A percentile compares a stretch with the other conserved stretches of the same genome.
Evolutionary conservation across 2,329 filamentous ascomycete genomes (phyloP).

Genomic region (Endocalyx cinctus): DNA sequence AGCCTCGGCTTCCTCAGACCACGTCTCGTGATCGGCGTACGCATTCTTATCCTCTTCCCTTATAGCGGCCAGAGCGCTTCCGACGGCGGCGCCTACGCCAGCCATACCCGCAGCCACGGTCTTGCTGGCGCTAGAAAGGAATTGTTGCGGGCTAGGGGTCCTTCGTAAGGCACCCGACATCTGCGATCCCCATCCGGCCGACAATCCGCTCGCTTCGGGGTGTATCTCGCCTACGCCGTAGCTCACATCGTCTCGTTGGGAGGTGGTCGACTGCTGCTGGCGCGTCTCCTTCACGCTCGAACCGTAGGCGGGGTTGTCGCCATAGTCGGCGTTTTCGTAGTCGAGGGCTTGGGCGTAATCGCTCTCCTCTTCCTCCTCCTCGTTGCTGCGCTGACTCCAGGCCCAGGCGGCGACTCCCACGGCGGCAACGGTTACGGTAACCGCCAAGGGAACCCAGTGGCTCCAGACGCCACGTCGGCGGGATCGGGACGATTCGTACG

Average conservation of each 20-base stretch:
- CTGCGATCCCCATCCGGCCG: conserved; percentile 64
- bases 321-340: conserved; percentile 43
- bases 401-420: conserved; percentile 86
- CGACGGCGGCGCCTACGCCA: conserved; percentile 76
- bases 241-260: conserved; percentile 34
- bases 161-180: conserved; percentile 78
- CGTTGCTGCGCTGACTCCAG: conserved; percentile 81
- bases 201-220: conserved; percentile 30
- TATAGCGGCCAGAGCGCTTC: conserved; percentile 77
- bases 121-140: conserved; percentile 78
- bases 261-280: conserved; percentile 21
- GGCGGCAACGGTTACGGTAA: conserved; percentile 84
- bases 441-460: conserved; percentile 84
- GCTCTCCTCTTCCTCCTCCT: conserved; percentile 59
- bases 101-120: conserved; percentile 76
- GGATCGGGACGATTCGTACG: conserved; percentile 61
- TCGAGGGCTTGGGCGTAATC: conserved; percentile 50
- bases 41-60: conserved; percentile 77
- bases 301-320: conserved; percentile 48
- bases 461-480: conserved; percentile 60
- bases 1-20: conserved; percentile 84
- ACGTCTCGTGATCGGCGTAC: conserved; percentile 81
- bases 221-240: conserved; percentile 35
- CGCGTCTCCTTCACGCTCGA: conserved; percentile 32
- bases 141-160: conserved; percentile 82